These are phyloP conservation scores for Penicillium diatomitis DNA, from an alignment of 495 filamentous ascomycete species.

Conservation along the genomic window DNA sequence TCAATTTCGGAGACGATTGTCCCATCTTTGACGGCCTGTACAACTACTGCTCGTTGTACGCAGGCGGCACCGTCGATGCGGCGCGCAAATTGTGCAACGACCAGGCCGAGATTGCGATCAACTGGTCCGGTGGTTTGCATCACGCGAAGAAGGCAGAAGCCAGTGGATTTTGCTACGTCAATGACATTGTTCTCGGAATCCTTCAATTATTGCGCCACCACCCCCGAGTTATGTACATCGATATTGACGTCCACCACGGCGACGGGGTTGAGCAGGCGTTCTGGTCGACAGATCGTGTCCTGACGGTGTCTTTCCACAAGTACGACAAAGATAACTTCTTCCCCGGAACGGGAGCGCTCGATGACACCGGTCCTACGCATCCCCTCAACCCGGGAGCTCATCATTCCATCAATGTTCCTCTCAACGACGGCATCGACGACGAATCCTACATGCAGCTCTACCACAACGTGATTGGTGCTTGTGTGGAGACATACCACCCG, in stretches of 20 bases:
- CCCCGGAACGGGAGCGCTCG: conserved; percentile 54
- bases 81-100: conserved; percentile 78
- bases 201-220: conserved; percentile 81
- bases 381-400: conserved; percentile 54
- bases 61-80: conserved; percentile 82
- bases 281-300: conserved; percentile 89
- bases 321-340: conserved; percentile 77
- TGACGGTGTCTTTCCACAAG: conserved; percentile 96
- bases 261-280: conserved; percentile 97
- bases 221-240: conserved; percentile 90
- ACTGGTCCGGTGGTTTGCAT: conserved; percentile 98
- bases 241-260: conserved; percentile 97
- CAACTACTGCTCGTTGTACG: conserved; percentile 89
- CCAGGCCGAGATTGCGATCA: conserved; percentile 91
- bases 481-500: conserved; percentile 68
- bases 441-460: conserved; percentile 81
- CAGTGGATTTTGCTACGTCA: conserved; percentile 95
- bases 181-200: conserved; percentile 95
- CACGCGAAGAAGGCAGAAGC: conserved; percentile 94
- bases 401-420: conserved; percentile 57
- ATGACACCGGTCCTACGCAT: conserved; percentile 50
- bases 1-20: conserved; percentile 91
- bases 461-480: conserved; percentile 65
- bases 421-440: conserved; percentile 81
- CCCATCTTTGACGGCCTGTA: conserved; percentile 94